These are phyloP conservation scores for Verticillium tricorpus DNA, from an alignment of 2,329 filamentous ascomycete genomes.

Conservation along the genomic window DNA sequence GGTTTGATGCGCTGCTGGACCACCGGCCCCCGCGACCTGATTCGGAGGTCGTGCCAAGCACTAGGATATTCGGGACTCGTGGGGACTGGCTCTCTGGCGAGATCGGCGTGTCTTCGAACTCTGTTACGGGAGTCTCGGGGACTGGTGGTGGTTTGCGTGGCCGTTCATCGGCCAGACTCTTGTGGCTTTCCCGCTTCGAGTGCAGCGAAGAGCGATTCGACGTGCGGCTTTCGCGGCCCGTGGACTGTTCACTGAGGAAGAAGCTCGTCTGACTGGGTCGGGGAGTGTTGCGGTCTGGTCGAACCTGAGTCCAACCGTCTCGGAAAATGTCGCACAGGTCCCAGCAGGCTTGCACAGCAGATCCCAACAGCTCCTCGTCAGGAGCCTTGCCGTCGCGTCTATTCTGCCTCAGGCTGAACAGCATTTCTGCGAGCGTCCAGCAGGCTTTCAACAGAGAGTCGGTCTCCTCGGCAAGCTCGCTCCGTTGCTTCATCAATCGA, in stretches of 20 bases:
- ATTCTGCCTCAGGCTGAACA: constrained; percentile 85
- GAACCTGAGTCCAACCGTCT: constrained; percentile 84
- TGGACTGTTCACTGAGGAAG: constrained; percentile 39
- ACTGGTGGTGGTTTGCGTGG: constrained; percentile 41
- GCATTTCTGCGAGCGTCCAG: constrained; percentile 87
- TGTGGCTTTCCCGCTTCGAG: constrained; percentile 50
- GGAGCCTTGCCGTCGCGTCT: constrained; percentile 66
- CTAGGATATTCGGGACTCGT: constrained; percentile 80
- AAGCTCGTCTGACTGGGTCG: constrained; percentile 76
- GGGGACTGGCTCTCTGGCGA: constrained; percentile 74
- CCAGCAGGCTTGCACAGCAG: constrained; percentile 90
- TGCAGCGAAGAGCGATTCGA: constrained; percentile 47
- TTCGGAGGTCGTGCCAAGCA: constrained; percentile 67
- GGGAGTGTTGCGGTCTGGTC: constrained; percentile 81
- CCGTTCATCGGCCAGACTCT: constrained; percentile 44
- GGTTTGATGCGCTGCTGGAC: constrained; percentile 75
- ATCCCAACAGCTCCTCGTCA: constrained; percentile 81
- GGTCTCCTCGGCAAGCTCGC: constrained; percentile 72
- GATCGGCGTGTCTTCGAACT: constrained; percentile 86
- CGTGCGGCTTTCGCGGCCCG: constrained; percentile 42
- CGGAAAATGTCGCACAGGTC: constrained; percentile 91
- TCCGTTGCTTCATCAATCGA: constrained; percentile 90
- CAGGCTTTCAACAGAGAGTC: constrained; percentile 81
- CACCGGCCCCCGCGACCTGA: constrained; percentile 63
- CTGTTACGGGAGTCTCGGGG: constrained; percentile 89